Conservation (phyloP, 805 yeast species). For the Scheffersomyces lignosus region DNA sequence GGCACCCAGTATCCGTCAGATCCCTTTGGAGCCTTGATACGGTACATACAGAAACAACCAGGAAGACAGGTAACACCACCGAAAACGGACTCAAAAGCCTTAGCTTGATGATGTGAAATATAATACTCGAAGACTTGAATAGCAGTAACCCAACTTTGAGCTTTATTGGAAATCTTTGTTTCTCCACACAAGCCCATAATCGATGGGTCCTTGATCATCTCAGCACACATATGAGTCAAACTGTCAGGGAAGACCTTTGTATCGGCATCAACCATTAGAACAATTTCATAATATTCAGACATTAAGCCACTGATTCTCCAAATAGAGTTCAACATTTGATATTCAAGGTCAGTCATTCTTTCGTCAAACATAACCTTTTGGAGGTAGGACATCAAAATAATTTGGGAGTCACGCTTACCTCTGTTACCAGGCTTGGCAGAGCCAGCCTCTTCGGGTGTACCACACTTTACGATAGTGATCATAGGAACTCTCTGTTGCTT, state of each 20-base stretch:
- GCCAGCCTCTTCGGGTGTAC: constrained; percentile 75
- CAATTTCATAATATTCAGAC: constrained; percentile 78
- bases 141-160: constrained; percentile 84
- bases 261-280: constrained; percentile 94
- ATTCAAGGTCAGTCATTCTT: constrained; percentile 90
- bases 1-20: constrained; percentile 80
- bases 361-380: constrained; percentile 89
- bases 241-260: constrained; percentile 87
- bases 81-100: constrained; percentile 92
- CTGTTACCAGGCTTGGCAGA: constrained; percentile 81
- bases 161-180: constrained; percentile 84
- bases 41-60: constrained; percentile 90
- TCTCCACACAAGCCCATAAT: constrained; percentile 96
- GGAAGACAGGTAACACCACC: constrained; percentile 96
- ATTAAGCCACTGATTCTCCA: constrained; percentile 85
- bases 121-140: constrained; percentile 93
- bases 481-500: constrained; percentile 87
- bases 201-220: constrained; percentile 81
- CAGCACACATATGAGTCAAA: constrained; percentile 85
- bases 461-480: constrained; percentile 79
- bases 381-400: constrained; percentile 84
- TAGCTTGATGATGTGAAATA: constrained; percentile 91
- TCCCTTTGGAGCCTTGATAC: constrained; percentile 89
- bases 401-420: constrained; percentile 95
- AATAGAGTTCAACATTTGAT: constrained; percentile 68